A percentile compares a stretch with the other conserved stretches of the same genome.
Conservation (phyloP, 1,284 basidiomycete genomes). For the Cutaneotrichosporon arboriforme region DNA sequence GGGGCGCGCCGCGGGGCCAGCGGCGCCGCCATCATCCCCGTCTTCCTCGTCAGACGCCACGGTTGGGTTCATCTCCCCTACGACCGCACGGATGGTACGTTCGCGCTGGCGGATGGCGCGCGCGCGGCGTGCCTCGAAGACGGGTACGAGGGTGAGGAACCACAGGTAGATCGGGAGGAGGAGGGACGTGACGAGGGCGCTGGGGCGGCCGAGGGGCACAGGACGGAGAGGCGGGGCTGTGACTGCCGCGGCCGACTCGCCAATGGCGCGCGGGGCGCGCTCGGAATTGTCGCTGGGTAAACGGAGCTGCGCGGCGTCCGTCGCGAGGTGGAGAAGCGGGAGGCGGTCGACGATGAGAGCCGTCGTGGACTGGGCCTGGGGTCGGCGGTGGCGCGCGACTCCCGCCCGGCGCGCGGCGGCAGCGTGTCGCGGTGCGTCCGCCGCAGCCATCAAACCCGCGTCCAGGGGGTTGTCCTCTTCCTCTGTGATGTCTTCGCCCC, state of each 20-base stretch:
- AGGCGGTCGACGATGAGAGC: background rate
- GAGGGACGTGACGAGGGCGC: constrained; percentile 25
- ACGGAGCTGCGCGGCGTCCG: constrained; percentile 27
- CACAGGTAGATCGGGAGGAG: constrained; percentile 38
- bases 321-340: constrained; percentile 23
- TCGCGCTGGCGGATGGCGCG: constrained; percentile 36
- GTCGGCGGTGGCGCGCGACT: background rate
- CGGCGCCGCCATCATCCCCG: background rate
- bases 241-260: constrained; percentile 1
- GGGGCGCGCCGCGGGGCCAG: background rate
- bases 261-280: background rate
- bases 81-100: constrained; percentile 32
- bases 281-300: constrained; percentile 8
- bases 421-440: constrained; percentile 8
- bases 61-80: constrained; percentile 21
- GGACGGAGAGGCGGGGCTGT: background rate
- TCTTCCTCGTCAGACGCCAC: background rate
- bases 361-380: background rate
- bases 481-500: background rate
- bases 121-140: constrained; percentile 32
- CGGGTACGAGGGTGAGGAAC: constrained; percentile 41
- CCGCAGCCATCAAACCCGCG: background rate
- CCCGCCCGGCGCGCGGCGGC: constrained; percentile 2
- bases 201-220: constrained; percentile 4
- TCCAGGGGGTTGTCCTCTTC: constrained; percentile 1